Conservation (phyloP, 2,329 filamentous ascomycete species). For the Alternaria arborescens region DNA sequence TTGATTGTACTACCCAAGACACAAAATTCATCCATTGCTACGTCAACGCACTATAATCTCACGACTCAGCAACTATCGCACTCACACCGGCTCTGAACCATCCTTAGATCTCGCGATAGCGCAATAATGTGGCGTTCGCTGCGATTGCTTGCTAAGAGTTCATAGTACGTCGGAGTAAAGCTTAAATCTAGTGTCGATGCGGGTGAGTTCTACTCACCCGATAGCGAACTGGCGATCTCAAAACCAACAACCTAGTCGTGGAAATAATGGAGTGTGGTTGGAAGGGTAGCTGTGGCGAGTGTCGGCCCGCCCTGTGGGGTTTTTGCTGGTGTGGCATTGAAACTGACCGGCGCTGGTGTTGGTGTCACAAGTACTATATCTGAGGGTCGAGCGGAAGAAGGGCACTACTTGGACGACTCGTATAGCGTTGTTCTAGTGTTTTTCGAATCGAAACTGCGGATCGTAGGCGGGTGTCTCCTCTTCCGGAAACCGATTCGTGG, state of each 20-base stretch:
- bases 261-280: not conserved
- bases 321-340: not conserved
- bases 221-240: not conserved
- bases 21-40: not conserved
- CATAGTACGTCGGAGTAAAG: not conserved
- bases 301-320: not conserved
- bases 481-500: not conserved
- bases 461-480: not conserved
- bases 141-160: not conserved
- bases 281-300: not conserved
- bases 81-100: not conserved
- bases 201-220: not conserved
- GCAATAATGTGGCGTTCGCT: not conserved
- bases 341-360: not conserved
- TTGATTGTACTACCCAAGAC: not conserved
- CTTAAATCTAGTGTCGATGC: not conserved
- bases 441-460: not conserved
- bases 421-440: conserved; percentile 1
- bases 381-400: not conserved
- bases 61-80: not conserved
- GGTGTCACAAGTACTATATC: not conserved
- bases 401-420: not conserved
- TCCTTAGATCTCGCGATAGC: not conserved
- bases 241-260: not conserved
- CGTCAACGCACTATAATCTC: not conserved